These are phyloP conservation scores for Lactuca saligna DNA, from an alignment of 129 eudicot genomes.

Conservation along the genomic window DNA sequence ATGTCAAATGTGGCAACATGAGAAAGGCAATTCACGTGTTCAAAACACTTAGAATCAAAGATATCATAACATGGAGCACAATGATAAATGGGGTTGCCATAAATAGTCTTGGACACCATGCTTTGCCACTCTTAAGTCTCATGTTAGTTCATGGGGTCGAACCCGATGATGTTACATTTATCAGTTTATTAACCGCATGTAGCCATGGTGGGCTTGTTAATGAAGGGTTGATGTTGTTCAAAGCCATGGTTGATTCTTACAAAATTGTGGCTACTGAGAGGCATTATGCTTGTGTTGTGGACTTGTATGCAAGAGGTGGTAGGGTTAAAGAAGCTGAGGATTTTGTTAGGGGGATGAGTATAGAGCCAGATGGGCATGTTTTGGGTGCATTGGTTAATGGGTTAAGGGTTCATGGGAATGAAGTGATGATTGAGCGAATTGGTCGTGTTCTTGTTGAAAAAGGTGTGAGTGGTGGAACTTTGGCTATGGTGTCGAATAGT, in stretches of 20 bases:
- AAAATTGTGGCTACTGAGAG: conserved; percentile 20
- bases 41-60: conserved; percentile 19
- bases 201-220: conserved; percentile 39
- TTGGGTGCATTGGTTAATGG: conserved; percentile 38
- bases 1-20: conserved; percentile 41
- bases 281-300: conserved; percentile 48
- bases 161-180: conserved; percentile 41
- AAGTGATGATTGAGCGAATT: conserved; percentile 25
- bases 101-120: conserved; percentile 35
- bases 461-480: conserved; percentile 33
- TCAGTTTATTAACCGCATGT: conserved; percentile 40
- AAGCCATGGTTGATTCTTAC: conserved; percentile 29
- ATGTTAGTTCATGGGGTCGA: conserved; percentile 37
- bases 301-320: conserved; percentile 40
- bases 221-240: conserved; percentile 38
- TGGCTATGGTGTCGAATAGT: conserved; percentile 35
- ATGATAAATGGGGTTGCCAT: conserved; percentile 42
- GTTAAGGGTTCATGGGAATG: conserved; percentile 40
- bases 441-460: conserved; percentile 16
- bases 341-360: conserved; percentile 27
- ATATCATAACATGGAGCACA: conserved; percentile 37
- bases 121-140: conserved; percentile 37
- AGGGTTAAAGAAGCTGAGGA: conserved; percentile 37
- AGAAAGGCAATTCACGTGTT: conserved; percentile 31
- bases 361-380: conserved; percentile 32